These are phyloP conservation scores for Betula pendula DNA, from an alignment of 306 rosid genomes.

Conservation along the genomic window DNA sequence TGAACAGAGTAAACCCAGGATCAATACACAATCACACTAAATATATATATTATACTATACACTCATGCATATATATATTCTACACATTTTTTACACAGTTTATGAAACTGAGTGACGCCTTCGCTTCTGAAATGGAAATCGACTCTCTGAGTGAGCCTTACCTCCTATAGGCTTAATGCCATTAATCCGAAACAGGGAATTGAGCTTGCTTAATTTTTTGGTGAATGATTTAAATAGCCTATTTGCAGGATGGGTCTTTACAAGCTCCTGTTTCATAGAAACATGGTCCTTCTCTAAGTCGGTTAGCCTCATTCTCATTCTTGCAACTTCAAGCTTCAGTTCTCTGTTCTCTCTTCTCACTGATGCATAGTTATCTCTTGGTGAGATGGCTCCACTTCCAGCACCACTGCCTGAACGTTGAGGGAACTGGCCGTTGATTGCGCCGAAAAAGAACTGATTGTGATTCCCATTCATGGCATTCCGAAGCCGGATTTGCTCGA, in stretches of 20 bases:
- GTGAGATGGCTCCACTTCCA: slow-evolving; percentile 97
- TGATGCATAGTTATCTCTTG: slow-evolving; percentile 94
- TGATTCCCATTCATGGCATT: slow-evolving; percentile 93
- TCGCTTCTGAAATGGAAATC: slow-evolving; percentile 85
- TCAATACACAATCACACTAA: slow-evolving; percentile 41
- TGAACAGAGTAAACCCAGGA: slow-evolving; percentile 33
- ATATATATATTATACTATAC: slow-evolving; percentile 34
- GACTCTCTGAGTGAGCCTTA: slow-evolving; percentile 52
- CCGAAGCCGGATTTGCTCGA: slow-evolving; percentile 89
- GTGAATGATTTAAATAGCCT: slow-evolving; percentile 77
- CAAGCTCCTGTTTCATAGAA: slow-evolving; percentile 94
- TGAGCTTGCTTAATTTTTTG: slow-evolving; percentile 71
- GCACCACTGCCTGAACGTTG: slow-evolving; percentile 97
- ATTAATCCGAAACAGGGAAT: slow-evolving; percentile 66
- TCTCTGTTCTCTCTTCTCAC: slow-evolving; percentile 96
- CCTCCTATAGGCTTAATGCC: slow-evolving; percentile 52
- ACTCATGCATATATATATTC: slow-evolving; percentile 28
- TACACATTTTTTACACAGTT: slow-evolving; percentile 35
- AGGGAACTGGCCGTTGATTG: slow-evolving; percentile 76
- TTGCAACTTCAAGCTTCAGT: slow-evolving; percentile 92
- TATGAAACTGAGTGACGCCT: slow-evolving; percentile 96
- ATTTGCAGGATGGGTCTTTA: slow-evolving; percentile 73
- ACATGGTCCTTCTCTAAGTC: slow-evolving; percentile 95
- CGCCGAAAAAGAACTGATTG: slow-evolving; percentile 76
- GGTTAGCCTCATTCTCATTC: slow-evolving; percentile 98